A percentile compares a stretch with the other conserved stretches of the same genome.
phyloP scores from a whole-genome alignment of 192 early-diverging fungal genomes.

The Backusella westeae region DNA sequence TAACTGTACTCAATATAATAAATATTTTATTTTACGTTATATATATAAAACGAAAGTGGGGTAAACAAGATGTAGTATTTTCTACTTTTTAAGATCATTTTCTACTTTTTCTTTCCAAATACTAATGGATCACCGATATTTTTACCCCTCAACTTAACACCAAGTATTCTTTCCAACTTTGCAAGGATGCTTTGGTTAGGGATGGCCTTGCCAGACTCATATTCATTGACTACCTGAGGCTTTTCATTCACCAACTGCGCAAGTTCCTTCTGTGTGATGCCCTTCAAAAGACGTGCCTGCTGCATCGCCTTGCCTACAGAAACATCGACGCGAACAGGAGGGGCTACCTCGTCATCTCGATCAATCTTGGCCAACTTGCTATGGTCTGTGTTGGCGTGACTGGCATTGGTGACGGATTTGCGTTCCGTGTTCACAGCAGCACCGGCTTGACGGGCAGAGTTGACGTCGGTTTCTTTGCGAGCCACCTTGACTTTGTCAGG shows the following conservation, averaged over 20 bases:
- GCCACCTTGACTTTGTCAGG: slow-evolving; percentile 55
- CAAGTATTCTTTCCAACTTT: slow-evolving; percentile 84
- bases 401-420: slow-evolving; percentile 62
- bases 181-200: slow-evolving; percentile 88
- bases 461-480: slow-evolving; percentile 62
- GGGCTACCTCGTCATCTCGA: slow-evolving; percentile 76
- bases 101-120: slow-evolving; percentile 42
- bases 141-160: slow-evolving; percentile 83
- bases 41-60: not conserved
- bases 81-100: not conserved
- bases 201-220: slow-evolving; percentile 79
- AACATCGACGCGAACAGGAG: slow-evolving; percentile 61
- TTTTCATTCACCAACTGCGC: slow-evolving; percentile 90
- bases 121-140: slow-evolving; percentile 60
- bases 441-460: slow-evolving; percentile 64
- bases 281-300: slow-evolving; percentile 71
- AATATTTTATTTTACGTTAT: not conserved
- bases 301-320: slow-evolving; percentile 79
- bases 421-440: slow-evolving; percentile 71
- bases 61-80: not conserved
- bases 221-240: slow-evolving; percentile 79
- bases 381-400: slow-evolving; percentile 62
- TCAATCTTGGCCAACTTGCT: slow-evolving; percentile 81
- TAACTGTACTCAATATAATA: not conserved
- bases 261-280: slow-evolving; percentile 85